A percentile compares a stretch with the other conserved stretches of the same genome.
phyloP scores from a whole-genome alignment of 176 grass and related monocot species.

The Canna indica region DNA sequence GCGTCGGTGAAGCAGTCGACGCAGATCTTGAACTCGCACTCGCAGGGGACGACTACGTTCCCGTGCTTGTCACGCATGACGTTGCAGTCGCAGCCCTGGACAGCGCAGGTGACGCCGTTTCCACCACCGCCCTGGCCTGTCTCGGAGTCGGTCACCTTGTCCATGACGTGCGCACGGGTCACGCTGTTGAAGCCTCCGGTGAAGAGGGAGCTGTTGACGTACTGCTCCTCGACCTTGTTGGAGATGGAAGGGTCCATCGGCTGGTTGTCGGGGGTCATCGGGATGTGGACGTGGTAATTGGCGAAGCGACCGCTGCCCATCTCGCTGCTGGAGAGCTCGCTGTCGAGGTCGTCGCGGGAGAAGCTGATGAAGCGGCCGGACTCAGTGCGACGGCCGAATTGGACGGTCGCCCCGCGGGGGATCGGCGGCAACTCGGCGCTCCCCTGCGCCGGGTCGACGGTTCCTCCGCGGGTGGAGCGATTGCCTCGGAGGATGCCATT shows the following conservation, averaged over 20 bases:
- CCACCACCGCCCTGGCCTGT: slow-evolving; percentile 11
- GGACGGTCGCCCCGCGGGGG: slow-evolving; percentile 43
- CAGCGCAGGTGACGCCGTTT: slow-evolving; percentile 38
- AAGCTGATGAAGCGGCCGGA: slow-evolving; percentile 96
- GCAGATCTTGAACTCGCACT: slow-evolving; percentile 95
- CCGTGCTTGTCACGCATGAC: slow-evolving; percentile 48
- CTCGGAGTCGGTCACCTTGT: slow-evolving; percentile 26
- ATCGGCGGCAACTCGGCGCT: slow-evolving; percentile 49
- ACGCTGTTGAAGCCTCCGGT: slow-evolving; percentile 92
- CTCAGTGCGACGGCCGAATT: slow-evolving; percentile 68
- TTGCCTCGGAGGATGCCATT: slow-evolving; percentile 68
- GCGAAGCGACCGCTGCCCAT: slow-evolving; percentile 87
- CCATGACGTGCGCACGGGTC: slow-evolving; percentile 68
- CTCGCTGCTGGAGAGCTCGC: slow-evolving; percentile 78
- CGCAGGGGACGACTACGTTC: slow-evolving; percentile 57
- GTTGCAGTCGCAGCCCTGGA: slow-evolving; percentile 56
- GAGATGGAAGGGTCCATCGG: slow-evolving; percentile 33
- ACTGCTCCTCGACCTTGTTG: slow-evolving; percentile 42
- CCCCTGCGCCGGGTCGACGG: slow-evolving; percentile 20
- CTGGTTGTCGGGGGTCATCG: slow-evolving; percentile 92
- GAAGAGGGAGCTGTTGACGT: slow-evolving; percentile 80
- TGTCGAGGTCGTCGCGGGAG: slow-evolving; percentile 90
- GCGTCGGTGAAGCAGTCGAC: slow-evolving; percentile 87
- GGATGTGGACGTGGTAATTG: slow-evolving; percentile 91
- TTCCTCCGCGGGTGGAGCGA: slow-evolving; percentile 26